Evolutionary conservation across 129 eudicot species (phyloP).

Genomic region (Lactuca saligna): DNA sequence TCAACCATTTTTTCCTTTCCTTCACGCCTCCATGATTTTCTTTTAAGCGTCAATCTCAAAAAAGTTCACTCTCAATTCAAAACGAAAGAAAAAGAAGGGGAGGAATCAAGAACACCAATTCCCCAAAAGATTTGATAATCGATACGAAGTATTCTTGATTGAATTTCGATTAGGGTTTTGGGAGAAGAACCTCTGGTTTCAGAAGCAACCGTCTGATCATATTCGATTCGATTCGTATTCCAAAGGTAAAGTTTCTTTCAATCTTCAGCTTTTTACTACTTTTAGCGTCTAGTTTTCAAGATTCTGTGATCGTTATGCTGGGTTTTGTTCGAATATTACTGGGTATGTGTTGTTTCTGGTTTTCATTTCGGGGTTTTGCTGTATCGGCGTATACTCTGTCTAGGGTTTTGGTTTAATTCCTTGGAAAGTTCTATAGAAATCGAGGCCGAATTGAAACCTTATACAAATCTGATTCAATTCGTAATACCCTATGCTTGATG

Average conservation of each 20-base stretch:
- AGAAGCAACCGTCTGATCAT: constrained; percentile 33
- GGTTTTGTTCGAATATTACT: constrained; percentile 20
- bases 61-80: constrained; percentile 23
- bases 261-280: not conserved
- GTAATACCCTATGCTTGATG: not conserved
- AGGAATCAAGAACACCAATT: constrained; percentile 1
- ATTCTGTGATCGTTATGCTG: constrained; percentile 18
- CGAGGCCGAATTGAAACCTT: constrained; percentile 1
- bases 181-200: constrained; percentile 8
- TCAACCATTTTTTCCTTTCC: constrained; percentile 9
- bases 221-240: constrained; percentile 30
- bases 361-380: constrained; percentile 3
- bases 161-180: not conserved
- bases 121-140: not conserved
- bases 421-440: not conserved
- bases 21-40: constrained; percentile 32
- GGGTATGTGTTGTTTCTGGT: not conserved
- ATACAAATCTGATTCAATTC: not conserved
- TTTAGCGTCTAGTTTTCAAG: constrained; percentile 2
- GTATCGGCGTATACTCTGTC: constrained; percentile 2
- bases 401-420: constrained; percentile 25
- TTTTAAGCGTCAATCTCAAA: constrained; percentile 16
- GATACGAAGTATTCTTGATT: not conserved
- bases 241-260: constrained; percentile 28
- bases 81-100: not conserved